Conservation (phyloP, 257 asterid genomes). For the Henckelia pumila region DNA sequence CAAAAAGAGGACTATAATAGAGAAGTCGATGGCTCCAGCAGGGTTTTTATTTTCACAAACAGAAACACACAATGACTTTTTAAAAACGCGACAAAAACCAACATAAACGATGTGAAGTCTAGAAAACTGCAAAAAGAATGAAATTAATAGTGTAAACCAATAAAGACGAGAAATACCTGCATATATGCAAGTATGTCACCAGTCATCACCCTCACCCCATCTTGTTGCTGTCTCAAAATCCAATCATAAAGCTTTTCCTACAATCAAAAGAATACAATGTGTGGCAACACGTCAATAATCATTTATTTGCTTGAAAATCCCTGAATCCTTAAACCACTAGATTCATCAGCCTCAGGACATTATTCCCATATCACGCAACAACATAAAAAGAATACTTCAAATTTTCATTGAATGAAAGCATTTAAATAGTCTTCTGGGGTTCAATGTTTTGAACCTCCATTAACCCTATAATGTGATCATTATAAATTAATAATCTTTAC, state of each 20-base stretch:
- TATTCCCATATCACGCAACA: neutral
- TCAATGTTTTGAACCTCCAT: neutral
- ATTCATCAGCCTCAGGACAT: neutral
- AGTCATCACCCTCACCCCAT: constrained; percentile 49
- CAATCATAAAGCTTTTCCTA: constrained; percentile 59
- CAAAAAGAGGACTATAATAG: neutral
- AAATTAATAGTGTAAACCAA: neutral
- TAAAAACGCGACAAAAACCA: constrained; percentile 10
- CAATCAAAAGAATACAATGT: constrained; percentile 6
- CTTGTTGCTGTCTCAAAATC: constrained; percentile 59
- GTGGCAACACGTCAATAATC: neutral
- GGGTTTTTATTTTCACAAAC: neutral
- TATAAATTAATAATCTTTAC: neutral
- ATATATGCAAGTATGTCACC: constrained; percentile 50
- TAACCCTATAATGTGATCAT: neutral
- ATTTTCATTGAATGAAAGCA: neutral
- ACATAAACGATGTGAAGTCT: neutral
- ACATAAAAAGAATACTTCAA: neutral
- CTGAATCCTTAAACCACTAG: neutral
- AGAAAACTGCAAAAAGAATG: neutral
- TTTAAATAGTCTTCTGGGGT: neutral
- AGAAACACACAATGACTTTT: neutral
- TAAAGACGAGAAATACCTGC: constrained; percentile 37
- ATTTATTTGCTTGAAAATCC: neutral
- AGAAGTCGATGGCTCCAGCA: neutral